Evolutionary conservation across 495 filamentous ascomycete genomes (phyloP), one percentile per base, ranked within the genome.

Genomic region (Xylaria castorea): DNA sequence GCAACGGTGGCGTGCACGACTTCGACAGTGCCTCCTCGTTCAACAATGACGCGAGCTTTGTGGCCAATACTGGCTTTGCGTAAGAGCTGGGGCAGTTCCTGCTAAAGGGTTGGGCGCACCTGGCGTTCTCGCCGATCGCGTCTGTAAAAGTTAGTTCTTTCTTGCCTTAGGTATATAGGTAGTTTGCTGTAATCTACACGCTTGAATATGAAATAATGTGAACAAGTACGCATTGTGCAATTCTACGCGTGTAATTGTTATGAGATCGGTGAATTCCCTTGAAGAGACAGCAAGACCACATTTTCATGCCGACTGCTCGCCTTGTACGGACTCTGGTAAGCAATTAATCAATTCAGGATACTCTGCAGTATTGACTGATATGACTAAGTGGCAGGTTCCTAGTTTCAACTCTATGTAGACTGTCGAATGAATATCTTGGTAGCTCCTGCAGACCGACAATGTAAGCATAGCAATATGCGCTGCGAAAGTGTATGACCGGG

Each of bases 21-120:
- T 89, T 88, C 70, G 87, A 89, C 70, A 74, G 80, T 8, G 71
- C 83, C 0, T 42, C 75, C 8, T 83, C 80, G 8, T 89, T 85
- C 75, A 87, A 83, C 42, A 78, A 84, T 50, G 87, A 89, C 72
- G 87, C 84, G 64, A 89, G 80, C 79, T 89, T 73, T 67, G 78
- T 84, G 40, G 70, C 88, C 42, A 80, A 75, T 68, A 72, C 78
- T 8, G 82, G 82, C 48, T 87, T 86, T 75, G 85, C 80, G 74
- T 87, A 63, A 78, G 71, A 40, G 12, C 9, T 12, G 18, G 6
- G 27, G 16, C 7, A 14, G 20, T 32, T 57, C 27, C 25, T 32
- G 11, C 27, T 6, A 14, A 57, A 18, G 27, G 51, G 53, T 30
- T 18, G 48, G 48, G 12, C 5, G 48, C 46, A 48, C 18, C 20